Conservation (phyloP, 305 asterid genomes). For the Fraxinus sp. region DNA sequence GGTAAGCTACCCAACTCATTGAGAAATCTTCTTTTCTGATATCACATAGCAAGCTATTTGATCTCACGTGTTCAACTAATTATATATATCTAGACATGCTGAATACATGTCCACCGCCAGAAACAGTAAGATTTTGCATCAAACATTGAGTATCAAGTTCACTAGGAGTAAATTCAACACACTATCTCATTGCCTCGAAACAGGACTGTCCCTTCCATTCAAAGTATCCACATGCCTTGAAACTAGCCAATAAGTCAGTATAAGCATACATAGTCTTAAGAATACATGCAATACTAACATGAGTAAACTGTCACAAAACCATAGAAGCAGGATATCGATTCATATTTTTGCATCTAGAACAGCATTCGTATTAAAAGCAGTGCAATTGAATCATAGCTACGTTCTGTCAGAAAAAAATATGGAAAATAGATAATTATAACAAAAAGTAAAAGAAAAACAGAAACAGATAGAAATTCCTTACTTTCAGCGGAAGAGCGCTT, state of each 20-base stretch:
- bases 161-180: constrained; percentile 4
- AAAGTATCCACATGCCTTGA: background rate
- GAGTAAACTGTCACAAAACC: constrained; percentile 8
- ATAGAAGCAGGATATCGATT: constrained; percentile 11
- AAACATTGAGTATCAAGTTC: background rate
- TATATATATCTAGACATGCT: background rate
- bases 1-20: background rate
- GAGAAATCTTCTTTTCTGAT: background rate
- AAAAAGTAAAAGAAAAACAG: background rate
- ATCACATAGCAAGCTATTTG: background rate
- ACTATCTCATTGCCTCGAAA: constrained; percentile 9
- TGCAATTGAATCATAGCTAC: background rate
- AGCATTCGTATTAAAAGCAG: constrained; percentile 16
- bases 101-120: constrained; percentile 6
- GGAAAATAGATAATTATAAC: background rate
- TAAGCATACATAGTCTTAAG: background rate
- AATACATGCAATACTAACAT: background rate
- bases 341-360: background rate
- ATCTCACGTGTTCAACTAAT: background rate
- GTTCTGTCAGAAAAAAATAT: background rate
- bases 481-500: constrained; percentile 72
- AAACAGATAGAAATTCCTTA: constrained; percentile 27
- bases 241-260: constrained; percentile 5
- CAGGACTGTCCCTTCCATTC: constrained; percentile 8
- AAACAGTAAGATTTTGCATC: constrained; percentile 8